Conservation (phyloP, 768 basidiomycete species). For the Boletus reticulatus region DNA sequence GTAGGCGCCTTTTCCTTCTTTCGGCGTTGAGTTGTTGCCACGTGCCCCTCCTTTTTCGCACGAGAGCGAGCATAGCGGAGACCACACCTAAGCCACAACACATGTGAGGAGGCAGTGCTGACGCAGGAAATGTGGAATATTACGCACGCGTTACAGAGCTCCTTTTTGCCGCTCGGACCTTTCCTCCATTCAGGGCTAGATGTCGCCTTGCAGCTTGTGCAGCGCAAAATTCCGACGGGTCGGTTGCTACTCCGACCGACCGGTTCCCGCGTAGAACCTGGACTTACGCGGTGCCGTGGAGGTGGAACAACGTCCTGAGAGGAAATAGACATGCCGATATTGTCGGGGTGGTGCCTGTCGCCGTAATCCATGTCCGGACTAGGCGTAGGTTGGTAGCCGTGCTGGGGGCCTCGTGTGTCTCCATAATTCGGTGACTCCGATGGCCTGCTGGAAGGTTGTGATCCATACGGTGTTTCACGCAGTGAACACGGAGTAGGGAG, state of each 20-base stretch:
- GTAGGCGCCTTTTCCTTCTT: slow-evolving; percentile 54
- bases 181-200: slow-evolving; percentile 91
- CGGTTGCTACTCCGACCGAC: slow-evolving; percentile 52
- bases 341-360: slow-evolving; percentile 35
- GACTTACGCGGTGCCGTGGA: slow-evolving; percentile 54
- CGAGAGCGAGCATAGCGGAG: slow-evolving; percentile 83
- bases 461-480: slow-evolving; percentile 29
- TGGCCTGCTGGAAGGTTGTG: slow-evolving; percentile 37
- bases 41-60: slow-evolving; percentile 81
- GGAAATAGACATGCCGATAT: slow-evolving; percentile 24
- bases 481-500: slow-evolving; percentile 27
- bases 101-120: slow-evolving; percentile 20
- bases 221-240: slow-evolving; percentile 68
- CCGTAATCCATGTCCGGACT: slow-evolving; percentile 39
- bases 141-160: slow-evolving; percentile 88
- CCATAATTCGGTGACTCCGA: slow-evolving; percentile 32
- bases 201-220: slow-evolving; percentile 78
- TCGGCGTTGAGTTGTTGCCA: slow-evolving; percentile 48
- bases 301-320: slow-evolving; percentile 51
- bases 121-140: slow-evolving; percentile 17
- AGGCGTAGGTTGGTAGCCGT: slow-evolving; percentile 37
- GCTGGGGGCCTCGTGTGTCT: slow-evolving; percentile 30
- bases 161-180: slow-evolving; percentile 87
- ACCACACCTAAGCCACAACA: slow-evolving; percentile 58
- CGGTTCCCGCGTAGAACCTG: slow-evolving; percentile 48